Percentiles rank a stretch among this genome's conserved stretches.
phyloP scores from a whole-genome alignment of 768 basidiomycete species.

The Boletus sensibilis region DNA sequence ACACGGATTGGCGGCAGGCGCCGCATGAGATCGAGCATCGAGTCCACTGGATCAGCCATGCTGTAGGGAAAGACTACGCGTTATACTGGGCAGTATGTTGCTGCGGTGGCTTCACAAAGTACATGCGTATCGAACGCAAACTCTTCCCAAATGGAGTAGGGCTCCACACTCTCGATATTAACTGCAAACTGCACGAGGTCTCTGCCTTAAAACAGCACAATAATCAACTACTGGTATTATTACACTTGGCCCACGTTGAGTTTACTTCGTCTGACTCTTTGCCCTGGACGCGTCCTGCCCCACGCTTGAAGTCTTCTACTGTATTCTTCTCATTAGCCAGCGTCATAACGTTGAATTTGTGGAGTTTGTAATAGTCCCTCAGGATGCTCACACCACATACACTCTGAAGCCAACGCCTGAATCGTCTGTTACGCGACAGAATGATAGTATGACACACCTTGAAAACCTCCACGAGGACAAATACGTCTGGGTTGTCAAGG shows the following conservation, averaged over 20 bases:
- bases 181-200: neutral
- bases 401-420: slow-evolving; percentile 44
- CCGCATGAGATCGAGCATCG: slow-evolving; percentile 94
- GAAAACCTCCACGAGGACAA: slow-evolving; percentile 79
- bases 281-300: slow-evolving; percentile 33
- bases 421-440: neutral
- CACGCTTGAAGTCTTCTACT: slow-evolving; percentile 33
- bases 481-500: slow-evolving; percentile 64
- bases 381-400: slow-evolving; percentile 76
- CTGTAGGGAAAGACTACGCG: slow-evolving; percentile 9
- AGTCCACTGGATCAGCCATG: slow-evolving; percentile 81
- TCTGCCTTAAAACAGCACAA: neutral
- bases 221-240: neutral
- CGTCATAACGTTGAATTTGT: slow-evolving; percentile 80
- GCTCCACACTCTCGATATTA: neutral
- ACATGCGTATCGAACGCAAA: neutral
- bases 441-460: slow-evolving; percentile 51
- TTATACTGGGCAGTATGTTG: neutral
- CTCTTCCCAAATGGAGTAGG: slow-evolving; percentile 10
- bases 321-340: slow-evolving; percentile 54
- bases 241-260: neutral
- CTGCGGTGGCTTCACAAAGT: neutral
- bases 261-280: slow-evolving; percentile 11
- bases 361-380: slow-evolving; percentile 64
- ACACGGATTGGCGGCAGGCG: slow-evolving; percentile 91